Conservation (phyloP, 768 basidiomycete genomes). For the Panellus pusillus region DNA sequence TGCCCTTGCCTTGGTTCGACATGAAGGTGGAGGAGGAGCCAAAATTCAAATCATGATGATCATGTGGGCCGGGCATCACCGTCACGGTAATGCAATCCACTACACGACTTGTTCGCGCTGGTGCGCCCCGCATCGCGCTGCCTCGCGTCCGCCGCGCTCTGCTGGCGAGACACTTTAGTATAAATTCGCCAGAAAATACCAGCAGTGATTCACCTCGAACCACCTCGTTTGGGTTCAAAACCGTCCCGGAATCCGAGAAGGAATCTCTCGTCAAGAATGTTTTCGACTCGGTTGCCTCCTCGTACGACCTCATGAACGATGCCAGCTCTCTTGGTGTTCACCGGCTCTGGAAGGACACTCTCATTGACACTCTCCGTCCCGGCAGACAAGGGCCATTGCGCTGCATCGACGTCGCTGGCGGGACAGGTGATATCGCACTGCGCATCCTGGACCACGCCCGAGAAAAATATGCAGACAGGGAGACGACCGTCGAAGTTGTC, state of each 20-base stretch:
- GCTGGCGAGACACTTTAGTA: slow-evolving; percentile 18
- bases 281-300: slow-evolving; percentile 93
- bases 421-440: slow-evolving; percentile 96
- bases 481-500: slow-evolving; percentile 84
- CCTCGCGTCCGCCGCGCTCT: slow-evolving; percentile 27
- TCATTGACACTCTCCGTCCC: slow-evolving; percentile 73
- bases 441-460: slow-evolving; percentile 89
- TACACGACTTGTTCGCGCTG: slow-evolving; percentile 8
- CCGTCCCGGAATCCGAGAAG: slow-evolving; percentile 83
- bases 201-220: slow-evolving; percentile 33
- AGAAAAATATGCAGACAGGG: slow-evolving; percentile 86
- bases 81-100: slow-evolving; percentile 12
- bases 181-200: not conserved
- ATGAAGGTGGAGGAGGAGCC: not conserved
- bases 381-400: slow-evolving; percentile 71
- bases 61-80: not conserved
- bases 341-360: slow-evolving; percentile 94
- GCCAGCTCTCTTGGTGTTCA: slow-evolving; percentile 97
- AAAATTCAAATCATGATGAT: not conserved
- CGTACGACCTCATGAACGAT: slow-evolving; percentile 98
- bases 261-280: slow-evolving; percentile 90
- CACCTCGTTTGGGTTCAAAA: slow-evolving; percentile 92
- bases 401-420: slow-evolving; percentile 96
- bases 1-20: slow-evolving; percentile 38
- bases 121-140: slow-evolving; percentile 4